Conservation (phyloP, 2,329 filamentous ascomycete genomes). For the Hypomyces perniciosus region DNA sequence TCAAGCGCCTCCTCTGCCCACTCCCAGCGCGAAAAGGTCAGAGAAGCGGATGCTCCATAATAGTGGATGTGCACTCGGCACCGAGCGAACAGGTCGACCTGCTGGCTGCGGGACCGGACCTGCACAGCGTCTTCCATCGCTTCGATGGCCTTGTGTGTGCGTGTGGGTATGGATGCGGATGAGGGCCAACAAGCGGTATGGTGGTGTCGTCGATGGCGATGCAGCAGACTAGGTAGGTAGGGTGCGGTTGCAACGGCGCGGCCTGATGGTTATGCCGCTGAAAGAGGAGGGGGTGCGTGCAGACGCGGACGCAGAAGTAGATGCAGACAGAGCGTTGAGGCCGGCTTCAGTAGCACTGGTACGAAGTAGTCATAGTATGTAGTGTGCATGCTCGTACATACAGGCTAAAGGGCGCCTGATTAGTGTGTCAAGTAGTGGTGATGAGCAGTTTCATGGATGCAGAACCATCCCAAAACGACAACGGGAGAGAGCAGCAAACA, state of each 20-base stretch:
- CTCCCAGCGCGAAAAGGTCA: conserved; percentile 7
- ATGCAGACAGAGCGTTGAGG: conserved; percentile 11
- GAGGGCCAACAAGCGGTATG: conserved; percentile 49
- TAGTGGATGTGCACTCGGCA: conserved; percentile 56
- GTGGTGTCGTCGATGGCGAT: conserved; percentile 37
- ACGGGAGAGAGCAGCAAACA: too few species aligned
- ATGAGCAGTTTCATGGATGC: too few species aligned
- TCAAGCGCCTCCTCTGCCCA: not conserved
- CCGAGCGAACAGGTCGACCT: conserved; percentile 43
- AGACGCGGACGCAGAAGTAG: conserved; percentile 10
- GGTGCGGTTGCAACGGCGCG: conserved; percentile 56
- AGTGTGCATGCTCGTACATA: too few species aligned
- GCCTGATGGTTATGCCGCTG: conserved; percentile 48
- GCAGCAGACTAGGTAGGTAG: conserved; percentile 2
- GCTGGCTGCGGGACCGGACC: conserved; percentile 31
- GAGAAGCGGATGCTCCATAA: conserved; percentile 19
- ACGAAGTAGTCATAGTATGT: too few species aligned
- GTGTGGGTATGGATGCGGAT: conserved; percentile 49
- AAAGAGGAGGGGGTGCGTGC: conserved; percentile 22
- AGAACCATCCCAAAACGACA: too few species aligned
- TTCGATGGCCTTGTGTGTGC: conserved; percentile 46
- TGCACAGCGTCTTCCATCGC: conserved; percentile 44
- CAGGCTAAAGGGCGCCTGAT: too few species aligned
- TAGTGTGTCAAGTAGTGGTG: too few species aligned
- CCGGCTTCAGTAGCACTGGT: too few species aligned